These are phyloP conservation scores for Seiridium cupressi DNA, from an alignment of 2,329 filamentous ascomycete species.

Conservation along the genomic window DNA sequence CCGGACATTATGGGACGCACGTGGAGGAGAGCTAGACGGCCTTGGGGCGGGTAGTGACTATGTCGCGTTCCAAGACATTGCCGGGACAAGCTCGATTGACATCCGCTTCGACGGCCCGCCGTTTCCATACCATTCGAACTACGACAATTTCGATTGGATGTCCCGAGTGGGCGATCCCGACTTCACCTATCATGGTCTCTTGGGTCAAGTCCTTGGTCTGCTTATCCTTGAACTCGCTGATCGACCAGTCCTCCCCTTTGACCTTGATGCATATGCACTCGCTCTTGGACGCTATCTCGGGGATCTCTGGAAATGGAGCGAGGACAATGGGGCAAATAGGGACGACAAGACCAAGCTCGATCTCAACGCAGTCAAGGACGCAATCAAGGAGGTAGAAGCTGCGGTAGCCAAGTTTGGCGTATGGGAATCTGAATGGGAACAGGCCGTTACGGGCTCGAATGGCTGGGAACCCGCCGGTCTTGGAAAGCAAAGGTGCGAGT, in stretches of 20 bases:
- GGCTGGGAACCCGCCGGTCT: slow-evolving; percentile 74
- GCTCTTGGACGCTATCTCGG: slow-evolving; percentile 64
- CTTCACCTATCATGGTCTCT: slow-evolving; percentile 75
- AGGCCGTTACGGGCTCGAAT: slow-evolving; percentile 64
- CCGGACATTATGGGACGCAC: slow-evolving; percentile 71
- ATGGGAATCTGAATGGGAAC: slow-evolving; percentile 79
- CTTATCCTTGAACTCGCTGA: slow-evolving; percentile 85
- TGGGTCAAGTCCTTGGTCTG: slow-evolving; percentile 78
- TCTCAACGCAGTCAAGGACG: slow-evolving; percentile 59
- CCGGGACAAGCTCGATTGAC: slow-evolving; percentile 84
- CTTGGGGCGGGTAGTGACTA: slow-evolving; percentile 79
- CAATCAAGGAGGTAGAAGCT: slow-evolving; percentile 57
- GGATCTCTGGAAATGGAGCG: slow-evolving; percentile 65
- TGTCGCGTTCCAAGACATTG: slow-evolving; percentile 87
- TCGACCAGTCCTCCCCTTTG: slow-evolving; percentile 77
- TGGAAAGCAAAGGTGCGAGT: slow-evolving; percentile 65
- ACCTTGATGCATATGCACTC: slow-evolving; percentile 70
- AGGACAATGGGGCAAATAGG: slow-evolving; percentile 46
- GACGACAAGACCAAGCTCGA: slow-evolving; percentile 39
- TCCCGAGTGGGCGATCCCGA: slow-evolving; percentile 74
- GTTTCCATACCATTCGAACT: slow-evolving; percentile 78
- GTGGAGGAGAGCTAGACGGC: slow-evolving; percentile 59
- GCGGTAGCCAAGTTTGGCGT: slow-evolving; percentile 65
- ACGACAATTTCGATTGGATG: slow-evolving; percentile 90
- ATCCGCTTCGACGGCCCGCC: slow-evolving; percentile 69